Evolutionary conservation across 179 eudicot species (phyloP).

Genomic region (Spergularia azorica): DNA sequence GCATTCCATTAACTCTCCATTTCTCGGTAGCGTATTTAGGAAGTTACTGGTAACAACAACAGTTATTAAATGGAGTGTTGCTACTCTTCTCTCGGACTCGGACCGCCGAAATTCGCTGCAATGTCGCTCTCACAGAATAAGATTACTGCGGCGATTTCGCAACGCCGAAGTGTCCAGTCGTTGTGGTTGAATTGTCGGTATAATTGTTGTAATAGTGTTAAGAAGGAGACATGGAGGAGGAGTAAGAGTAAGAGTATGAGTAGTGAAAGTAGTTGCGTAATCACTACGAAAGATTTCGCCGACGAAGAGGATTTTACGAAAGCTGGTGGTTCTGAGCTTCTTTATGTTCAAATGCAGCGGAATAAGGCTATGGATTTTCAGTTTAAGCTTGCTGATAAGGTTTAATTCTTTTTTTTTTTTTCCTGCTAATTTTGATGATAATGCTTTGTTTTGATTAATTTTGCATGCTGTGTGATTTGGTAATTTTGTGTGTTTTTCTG

Average conservation of each 20-base stretch:
- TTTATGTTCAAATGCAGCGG: conserved; percentile 90
- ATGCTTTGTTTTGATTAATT: too few relatives aligned
- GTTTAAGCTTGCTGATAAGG: conserved; percentile 76
- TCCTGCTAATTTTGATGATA: neutral
- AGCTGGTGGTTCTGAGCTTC: conserved; percentile 88
- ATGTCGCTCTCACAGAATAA: conserved; percentile 46
- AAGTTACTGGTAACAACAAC: neutral
- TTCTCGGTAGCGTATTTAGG: too few relatives aligned
- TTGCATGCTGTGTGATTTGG: too few relatives aligned
- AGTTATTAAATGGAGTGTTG: conserved; percentile 47
- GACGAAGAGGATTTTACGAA: conserved; percentile 85
- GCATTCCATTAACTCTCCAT: too few relatives aligned
- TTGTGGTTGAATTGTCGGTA: neutral
- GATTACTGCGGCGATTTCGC: conserved; percentile 2
- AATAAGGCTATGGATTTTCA: conserved; percentile 65
- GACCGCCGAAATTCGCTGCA: conserved; percentile 53
- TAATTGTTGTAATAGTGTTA: conserved; percentile 4
- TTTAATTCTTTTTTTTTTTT: conserved; percentile 21
- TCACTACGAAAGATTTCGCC: conserved; percentile 54
- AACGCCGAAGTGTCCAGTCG: conserved; percentile 7
- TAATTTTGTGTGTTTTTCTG: neutral
- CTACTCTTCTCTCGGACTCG: conserved; percentile 30
- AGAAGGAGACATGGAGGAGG: neutral
- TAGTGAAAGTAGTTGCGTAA: conserved; percentile 40
- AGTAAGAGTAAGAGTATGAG: conserved; percentile 2